Evolutionary conservation across 2,329 filamentous ascomycete species (phyloP).

Genomic region (Hansfordia pulvinata): DNA sequence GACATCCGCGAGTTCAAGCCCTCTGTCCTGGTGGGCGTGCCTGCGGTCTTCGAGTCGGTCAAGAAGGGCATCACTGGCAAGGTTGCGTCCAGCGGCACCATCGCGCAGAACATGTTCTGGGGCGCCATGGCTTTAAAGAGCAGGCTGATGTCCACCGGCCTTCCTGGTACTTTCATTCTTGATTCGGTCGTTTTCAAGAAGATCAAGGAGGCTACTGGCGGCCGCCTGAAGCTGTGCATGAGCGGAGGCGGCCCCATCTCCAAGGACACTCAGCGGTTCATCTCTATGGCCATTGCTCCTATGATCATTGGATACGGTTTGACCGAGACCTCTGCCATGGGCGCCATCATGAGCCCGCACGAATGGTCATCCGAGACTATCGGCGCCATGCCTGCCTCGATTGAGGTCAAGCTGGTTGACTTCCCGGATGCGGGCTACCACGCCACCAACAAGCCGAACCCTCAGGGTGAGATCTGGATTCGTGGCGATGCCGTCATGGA

Average conservation of each 20-base stretch:
- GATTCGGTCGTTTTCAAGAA: conserved; percentile 82
- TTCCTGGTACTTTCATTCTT: conserved; percentile 54
- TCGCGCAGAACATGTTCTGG: conserved; percentile 67
- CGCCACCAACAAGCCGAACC: conserved; percentile 57
- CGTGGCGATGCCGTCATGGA: conserved; percentile 58
- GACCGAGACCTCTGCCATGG: conserved; percentile 74
- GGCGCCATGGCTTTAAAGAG: conserved; percentile 39
- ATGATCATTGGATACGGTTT: conserved; percentile 85
- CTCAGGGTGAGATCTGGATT: conserved; percentile 83
- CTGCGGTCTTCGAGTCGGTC: conserved; percentile 80
- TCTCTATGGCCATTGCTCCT: conserved; percentile 76
- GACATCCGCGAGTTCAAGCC: conserved; percentile 80
- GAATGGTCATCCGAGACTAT: conserved; percentile 65
- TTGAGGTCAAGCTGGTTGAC: conserved; percentile 79
- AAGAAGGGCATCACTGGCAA: conserved; percentile 81
- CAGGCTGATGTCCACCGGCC: conserved; percentile 33
- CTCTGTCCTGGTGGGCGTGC: conserved; percentile 73
- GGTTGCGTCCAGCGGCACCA: conserved; percentile 52
- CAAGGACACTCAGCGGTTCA: conserved; percentile 75
- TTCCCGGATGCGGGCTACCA: conserved; percentile 74
- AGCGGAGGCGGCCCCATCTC: conserved; percentile 77
- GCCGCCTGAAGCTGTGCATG: conserved; percentile 66
- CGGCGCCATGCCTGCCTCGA: conserved; percentile 57
- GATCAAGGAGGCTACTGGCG: conserved; percentile 80
- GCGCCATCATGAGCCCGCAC: conserved; percentile 58